Base-by-base conservation (phyloP, 2,329 filamentous ascomycete genomes). In the Aspergillus luchuensis region DNA sequence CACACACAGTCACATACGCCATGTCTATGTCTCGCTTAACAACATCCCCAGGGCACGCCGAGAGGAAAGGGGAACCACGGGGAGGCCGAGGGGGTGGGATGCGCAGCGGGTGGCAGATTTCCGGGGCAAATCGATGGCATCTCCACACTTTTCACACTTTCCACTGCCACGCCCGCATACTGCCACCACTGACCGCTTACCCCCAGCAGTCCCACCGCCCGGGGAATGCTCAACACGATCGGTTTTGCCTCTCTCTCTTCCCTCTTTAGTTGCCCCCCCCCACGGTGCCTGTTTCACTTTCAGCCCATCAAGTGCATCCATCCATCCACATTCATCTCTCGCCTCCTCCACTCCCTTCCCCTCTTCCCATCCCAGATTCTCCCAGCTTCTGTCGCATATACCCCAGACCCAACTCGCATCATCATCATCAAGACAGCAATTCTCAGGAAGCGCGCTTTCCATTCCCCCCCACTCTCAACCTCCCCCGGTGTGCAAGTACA, bases 151-250 rank as follows among this genome's bases (percentile, higher is more conserved):
- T 13, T 19, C 17, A 19, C n/a, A n/a, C n/a, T n/a, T n/a, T n/a
- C 33, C 33, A 13, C 33, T 36, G 33, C 33, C 33, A 36, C 33
- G 33, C 21, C 13, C 13, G 17, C 39, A 50, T 59, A 62, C 59
- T 64, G 62, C 62, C 59, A 11, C n/a, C 2, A 23, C 5, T 51
- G 57, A 64, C 62, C 62, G 62, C 62, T 57, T 21, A 5, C 15
- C 38, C 15, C 38, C 23, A 28, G 48, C 57, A 36, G 33, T 36
- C 33, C 11, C 11, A 36, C 33, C 33, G 33, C 33, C 33, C 33
- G 28, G 28, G 28, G 28, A 30, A 30, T 30, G 8, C 28, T 30
- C 28, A 30, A 11, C 28, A 11, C 28, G 28, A 30, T 36, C 57
- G 39, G 41, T 48, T 47, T 59, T 57, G 33, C 38, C 54, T 48